phyloP scores from a whole-genome alignment of 2,329 filamentous ascomycete species.

The Colletotrichum kahawae region DNA sequence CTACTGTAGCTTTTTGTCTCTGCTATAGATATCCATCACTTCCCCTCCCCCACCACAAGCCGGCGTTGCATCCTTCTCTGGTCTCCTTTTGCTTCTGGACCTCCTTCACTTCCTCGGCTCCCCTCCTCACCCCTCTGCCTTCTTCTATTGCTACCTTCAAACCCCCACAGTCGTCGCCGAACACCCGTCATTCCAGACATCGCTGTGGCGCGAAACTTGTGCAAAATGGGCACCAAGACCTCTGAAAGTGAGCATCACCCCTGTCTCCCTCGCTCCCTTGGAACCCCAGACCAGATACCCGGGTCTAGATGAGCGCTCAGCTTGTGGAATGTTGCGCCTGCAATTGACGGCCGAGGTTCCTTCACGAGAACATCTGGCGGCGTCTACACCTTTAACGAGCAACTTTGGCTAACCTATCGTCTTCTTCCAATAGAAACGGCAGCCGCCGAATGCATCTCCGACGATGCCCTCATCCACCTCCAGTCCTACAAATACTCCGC shows the following conservation, averaged over 20 bases:
- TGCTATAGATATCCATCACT: background rate
- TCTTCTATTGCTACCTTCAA: background rate
- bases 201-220: slow-evolving; percentile 7
- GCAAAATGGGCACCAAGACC: slow-evolving; percentile 11
- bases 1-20: background rate
- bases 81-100: background rate
- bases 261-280: background rate
- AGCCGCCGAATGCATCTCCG: slow-evolving; percentile 77
- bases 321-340: background rate
- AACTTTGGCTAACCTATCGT: background rate
- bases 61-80: background rate
- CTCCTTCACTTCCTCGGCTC: background rate
- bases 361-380: background rate
- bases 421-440: slow-evolving; percentile 45
- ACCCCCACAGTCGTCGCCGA: background rate
- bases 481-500: slow-evolving; percentile 97
- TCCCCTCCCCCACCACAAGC: background rate
- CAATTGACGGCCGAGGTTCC: background rate
- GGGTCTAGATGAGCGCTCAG: background rate
- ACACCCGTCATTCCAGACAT: background rate
- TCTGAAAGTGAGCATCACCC: slow-evolving; percentile 13
- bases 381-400: background rate
- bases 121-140: background rate
- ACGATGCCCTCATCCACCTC: slow-evolving; percentile 88
- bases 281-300: background rate